Conservation (phyloP, 1,284 basidiomycete genomes). For the Fistulinella staudtii region DNA sequence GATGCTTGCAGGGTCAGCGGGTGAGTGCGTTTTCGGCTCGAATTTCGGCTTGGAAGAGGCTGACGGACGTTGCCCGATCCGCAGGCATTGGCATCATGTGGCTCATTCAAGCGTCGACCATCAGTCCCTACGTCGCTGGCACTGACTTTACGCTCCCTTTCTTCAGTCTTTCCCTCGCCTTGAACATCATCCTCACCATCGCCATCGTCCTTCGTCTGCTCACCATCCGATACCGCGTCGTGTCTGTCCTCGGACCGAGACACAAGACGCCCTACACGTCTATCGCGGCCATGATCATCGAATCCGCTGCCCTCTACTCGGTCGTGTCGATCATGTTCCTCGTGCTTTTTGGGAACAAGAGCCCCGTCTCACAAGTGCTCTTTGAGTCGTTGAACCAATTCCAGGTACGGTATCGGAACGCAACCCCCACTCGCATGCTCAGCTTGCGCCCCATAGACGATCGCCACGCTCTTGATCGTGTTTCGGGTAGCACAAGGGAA, state of each 20-base stretch:
- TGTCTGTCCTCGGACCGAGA: constrained; percentile 17
- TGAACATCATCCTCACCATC: constrained; percentile 20
- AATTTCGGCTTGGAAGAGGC: no score
- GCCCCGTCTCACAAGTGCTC: constrained; percentile 20
- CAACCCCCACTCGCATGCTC: background rate
- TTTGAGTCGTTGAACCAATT: constrained; percentile 28
- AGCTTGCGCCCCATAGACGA: constrained; percentile 13
- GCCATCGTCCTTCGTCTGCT: constrained; percentile 23
- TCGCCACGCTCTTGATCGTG: constrained; percentile 28
- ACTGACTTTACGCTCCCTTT: constrained; percentile 31
- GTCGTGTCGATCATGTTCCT: constrained; percentile 26
- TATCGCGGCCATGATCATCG: constrained; percentile 26
- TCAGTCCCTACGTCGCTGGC: constrained; percentile 13
- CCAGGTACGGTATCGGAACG: constrained; percentile 14
- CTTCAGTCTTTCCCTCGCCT: constrained; percentile 21
- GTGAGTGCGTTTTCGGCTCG: no score
- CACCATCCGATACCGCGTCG: constrained; percentile 17
- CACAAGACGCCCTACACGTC: constrained; percentile 24
- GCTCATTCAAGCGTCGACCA: background rate
- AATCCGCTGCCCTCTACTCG: constrained; percentile 27
- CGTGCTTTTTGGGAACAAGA: constrained; percentile 17
- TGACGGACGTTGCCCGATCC: no score
- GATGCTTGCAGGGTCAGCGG: no score
- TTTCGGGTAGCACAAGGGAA: constrained; percentile 29
- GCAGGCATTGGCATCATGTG: no score